Evolutionary conservation across 768 basidiomycete genomes (phyloP).

Genomic region (Dentipellis sp.): DNA sequence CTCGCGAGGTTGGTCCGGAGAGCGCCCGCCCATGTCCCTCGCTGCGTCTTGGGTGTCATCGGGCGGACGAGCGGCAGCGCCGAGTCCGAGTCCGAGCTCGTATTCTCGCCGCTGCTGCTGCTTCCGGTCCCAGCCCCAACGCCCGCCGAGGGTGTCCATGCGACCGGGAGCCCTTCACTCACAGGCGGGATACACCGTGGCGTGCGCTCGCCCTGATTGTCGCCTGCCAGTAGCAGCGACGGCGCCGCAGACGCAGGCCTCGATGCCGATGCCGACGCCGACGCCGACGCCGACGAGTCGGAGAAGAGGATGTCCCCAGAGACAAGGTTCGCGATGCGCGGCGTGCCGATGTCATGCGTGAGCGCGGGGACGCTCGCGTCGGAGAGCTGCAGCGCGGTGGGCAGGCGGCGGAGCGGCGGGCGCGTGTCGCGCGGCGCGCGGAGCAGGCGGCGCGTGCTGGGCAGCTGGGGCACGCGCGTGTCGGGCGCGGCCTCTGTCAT

Average conservation of each 20-base stretch:
- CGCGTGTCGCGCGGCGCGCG: background rate
- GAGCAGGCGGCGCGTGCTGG: background rate
- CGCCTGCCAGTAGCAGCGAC: too few relatives aligned
- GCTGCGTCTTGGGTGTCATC: background rate
- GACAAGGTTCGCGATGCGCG: constrained; percentile 39
- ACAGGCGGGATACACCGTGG: constrained; percentile 27
- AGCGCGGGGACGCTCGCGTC: constrained; percentile 22
- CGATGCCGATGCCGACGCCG: background rate
- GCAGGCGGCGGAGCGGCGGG: constrained; percentile 16
- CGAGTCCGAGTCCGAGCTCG: background rate
- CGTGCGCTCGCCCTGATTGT: constrained; percentile 6
- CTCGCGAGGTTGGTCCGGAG: constrained; percentile 9
- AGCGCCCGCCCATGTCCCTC: constrained; percentile 12
- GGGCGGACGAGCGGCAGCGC: background rate
- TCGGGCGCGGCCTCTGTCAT: background rate
- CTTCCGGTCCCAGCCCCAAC: background rate
- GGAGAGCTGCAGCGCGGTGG: constrained; percentile 14
- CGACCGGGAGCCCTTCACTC: constrained; percentile 21
- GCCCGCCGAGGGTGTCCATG: constrained; percentile 18
- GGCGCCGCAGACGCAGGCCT: too few relatives aligned
- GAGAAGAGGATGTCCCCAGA: constrained; percentile 33
- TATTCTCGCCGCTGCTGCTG: background rate
- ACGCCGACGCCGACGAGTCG: constrained; percentile 1
- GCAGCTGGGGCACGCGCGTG: background rate
- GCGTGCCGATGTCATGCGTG: constrained; percentile 29